Base-by-base conservation (phyloP, 1,284 basidiomycete genomes). In the Sanghuangporus weigelae region DNA sequence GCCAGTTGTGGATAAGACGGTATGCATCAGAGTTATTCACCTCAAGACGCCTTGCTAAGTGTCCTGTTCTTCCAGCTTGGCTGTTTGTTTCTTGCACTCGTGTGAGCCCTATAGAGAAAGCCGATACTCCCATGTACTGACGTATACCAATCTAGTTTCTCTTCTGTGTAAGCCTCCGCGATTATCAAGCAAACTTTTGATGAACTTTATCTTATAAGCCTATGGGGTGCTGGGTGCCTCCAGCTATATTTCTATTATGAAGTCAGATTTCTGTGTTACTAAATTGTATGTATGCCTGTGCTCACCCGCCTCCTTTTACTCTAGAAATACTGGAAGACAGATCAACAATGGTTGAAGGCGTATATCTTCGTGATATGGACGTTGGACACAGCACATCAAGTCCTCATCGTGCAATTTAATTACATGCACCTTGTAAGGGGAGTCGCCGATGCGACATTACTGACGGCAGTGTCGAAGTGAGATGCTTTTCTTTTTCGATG, bases 171-270 rank as follows among this genome's bases (percentile, higher is more conserved):
- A 23, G 48, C 21, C 19, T 12, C 23, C 7, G 48, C 3, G 1
- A 10, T 11, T 49, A 16, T 21, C 19, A 21, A 49, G 16, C 1
- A 21, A 10, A 23, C 10, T 21, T 19, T 49, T 21, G 16, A 10
- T 19, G 11, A 10, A 16, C 23, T 21, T 19, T 49, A 23, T 23
- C 19, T 31, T 36, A 10, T 14, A 10, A 64, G 63, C 12, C 42
- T 64, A 7, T 64, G 63, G 63, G 63, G 63, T 16, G 49, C 38
- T 16, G 46, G 49, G 12, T 40, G 42, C 7, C n/a, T 64, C 14
- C 63, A 64, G 42, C n/a, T 61, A 2, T 64, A 54, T 19, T 48
- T 50, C 7, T 64, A 64, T 36, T 60, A 31, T 26, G 55, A 63
- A 21, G 63, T 64, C 2, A 44, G 42, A 3, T 19, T 31, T n/a